phyloP scores from a whole-genome alignment of 441 rosid species.

The Populus hybrid region DNA sequence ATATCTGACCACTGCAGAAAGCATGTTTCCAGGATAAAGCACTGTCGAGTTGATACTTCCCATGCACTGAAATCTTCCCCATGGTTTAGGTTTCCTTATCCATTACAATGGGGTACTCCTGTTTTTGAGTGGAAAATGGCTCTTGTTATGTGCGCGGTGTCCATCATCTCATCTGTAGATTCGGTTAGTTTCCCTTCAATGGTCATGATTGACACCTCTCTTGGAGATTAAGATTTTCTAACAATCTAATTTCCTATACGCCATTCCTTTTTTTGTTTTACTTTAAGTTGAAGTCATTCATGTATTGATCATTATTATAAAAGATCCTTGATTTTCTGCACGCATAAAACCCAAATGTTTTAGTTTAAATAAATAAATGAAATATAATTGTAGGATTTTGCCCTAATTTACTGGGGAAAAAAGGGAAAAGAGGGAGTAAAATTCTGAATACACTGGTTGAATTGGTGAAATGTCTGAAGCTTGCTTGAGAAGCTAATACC shows the following conservation, averaged over 20 bases:
- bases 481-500: no score
- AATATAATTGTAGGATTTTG: no score
- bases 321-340: background rate
- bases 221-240: background rate
- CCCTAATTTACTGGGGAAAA: no score
- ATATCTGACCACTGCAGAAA: constrained; percentile 82
- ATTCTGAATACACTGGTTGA: no score
- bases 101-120: constrained; percentile 97
- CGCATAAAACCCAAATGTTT: background rate
- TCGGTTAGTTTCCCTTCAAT: constrained; percentile 53
- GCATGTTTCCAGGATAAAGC: constrained; percentile 73
- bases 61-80: constrained; percentile 80
- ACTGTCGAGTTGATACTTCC: constrained; percentile 84
- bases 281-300: background rate
- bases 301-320: background rate
- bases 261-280: background rate
- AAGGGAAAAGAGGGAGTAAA: no score
- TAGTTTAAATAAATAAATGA: background rate
- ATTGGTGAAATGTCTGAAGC: no score
- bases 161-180: constrained; percentile 81
- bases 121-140: constrained; percentile 90
- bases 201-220: background rate
- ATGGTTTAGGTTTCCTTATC: constrained; percentile 97
- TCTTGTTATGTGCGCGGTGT: constrained; percentile 79
- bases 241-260: background rate